Percentiles rank a stretch among this genome's conserved stretches.
These are phyloP conservation scores for Pleoardoris graminearum DNA, from an alignment of 2,329 filamentous ascomycete genomes.

Conservation along the genomic window DNA sequence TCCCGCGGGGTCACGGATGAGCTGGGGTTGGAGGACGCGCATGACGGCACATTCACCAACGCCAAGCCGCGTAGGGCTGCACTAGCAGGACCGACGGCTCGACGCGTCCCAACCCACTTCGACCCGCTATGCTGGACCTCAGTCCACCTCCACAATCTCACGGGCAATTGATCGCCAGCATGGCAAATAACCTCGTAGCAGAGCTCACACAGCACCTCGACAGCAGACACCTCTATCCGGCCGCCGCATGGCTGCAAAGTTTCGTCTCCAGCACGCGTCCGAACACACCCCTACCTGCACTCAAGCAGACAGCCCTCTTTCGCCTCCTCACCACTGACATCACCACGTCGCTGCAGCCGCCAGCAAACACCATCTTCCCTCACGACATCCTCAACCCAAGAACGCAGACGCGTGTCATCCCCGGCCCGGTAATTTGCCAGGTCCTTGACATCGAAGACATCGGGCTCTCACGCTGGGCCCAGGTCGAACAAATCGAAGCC, in stretches of 20 bases:
- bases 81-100: conserved; percentile 14
- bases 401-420: conserved; percentile 60
- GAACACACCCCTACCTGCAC: conserved; percentile 66
- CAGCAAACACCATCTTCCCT: conserved; percentile 58
- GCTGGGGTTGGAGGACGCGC: conserved; percentile 3
- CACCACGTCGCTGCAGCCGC: conserved; percentile 58
- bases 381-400: conserved; percentile 58
- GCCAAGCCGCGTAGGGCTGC: conserved; percentile 24
- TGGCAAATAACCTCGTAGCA: conserved; percentile 33
- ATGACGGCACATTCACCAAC: conserved; percentile 7
- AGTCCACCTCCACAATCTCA: not conserved
- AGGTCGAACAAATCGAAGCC: conserved; percentile 80
- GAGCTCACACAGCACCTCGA: conserved; percentile 58
- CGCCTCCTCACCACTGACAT: conserved; percentile 81
- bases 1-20: not conserved
- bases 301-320: conserved; percentile 78
- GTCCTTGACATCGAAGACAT: conserved; percentile 87
- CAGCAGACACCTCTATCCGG: conserved; percentile 60
- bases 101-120: conserved; percentile 1
- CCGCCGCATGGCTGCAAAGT: conserved; percentile 63
- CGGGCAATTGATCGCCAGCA: conserved; percentile 18
- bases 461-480: conserved; percentile 77
- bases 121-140: not conserved
- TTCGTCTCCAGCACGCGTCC: conserved; percentile 62
- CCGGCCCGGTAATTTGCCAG: conserved; percentile 72